These are phyloP conservation scores for Paracorniculantispora psalliotae DNA, from an alignment of 2,329 filamentous ascomycete genomes.

Conservation along the genomic window DNA sequence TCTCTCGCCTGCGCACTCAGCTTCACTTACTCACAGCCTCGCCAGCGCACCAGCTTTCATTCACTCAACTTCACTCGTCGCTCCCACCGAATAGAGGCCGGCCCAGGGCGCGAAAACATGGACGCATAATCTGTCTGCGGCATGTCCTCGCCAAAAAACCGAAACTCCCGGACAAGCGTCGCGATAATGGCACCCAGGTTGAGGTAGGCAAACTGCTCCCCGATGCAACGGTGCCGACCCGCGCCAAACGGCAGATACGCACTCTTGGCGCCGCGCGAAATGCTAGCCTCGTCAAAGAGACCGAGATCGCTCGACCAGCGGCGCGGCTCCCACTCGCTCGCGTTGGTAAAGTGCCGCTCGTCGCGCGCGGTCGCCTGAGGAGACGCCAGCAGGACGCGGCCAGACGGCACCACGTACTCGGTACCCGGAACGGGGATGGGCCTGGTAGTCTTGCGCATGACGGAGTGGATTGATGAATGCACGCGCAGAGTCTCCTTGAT, in stretches of 20 bases:
- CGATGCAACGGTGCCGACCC: slow-evolving; percentile 68
- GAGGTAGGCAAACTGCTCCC: slow-evolving; percentile 70
- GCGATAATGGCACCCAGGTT: slow-evolving; percentile 62
- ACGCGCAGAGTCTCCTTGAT: slow-evolving; percentile 69
- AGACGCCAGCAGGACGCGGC: slow-evolving; percentile 37
- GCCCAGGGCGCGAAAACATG: slow-evolving; percentile 34
- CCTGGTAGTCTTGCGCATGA: slow-evolving; percentile 67
- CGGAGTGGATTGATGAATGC: slow-evolving; percentile 67
- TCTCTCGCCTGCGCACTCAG: no score
- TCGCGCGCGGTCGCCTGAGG: slow-evolving; percentile 40
- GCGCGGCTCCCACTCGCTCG: slow-evolving; percentile 25
- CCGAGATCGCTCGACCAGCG: slow-evolving; percentile 23
- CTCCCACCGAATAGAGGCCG: slow-evolving; percentile 30
- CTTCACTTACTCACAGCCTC: no score
- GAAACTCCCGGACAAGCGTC: slow-evolving; percentile 57
- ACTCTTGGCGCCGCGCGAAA: slow-evolving; percentile 30
- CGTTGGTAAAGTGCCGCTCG: slow-evolving; percentile 52
- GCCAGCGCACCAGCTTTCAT: no score
- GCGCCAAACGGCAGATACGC: slow-evolving; percentile 65
- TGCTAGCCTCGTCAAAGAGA: slow-evolving; percentile 20
- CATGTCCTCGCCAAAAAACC: slow-evolving; percentile 55
- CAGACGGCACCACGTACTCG: slow-evolving; percentile 53
- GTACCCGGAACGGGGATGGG: slow-evolving; percentile 56
- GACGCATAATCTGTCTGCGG: slow-evolving; percentile 61
- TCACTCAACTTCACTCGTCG: background rate